These are phyloP conservation scores for Pythium vanterpoolii DNA, from an alignment of 352 stramenopile genomes.

Conservation along the genomic window DNA sequence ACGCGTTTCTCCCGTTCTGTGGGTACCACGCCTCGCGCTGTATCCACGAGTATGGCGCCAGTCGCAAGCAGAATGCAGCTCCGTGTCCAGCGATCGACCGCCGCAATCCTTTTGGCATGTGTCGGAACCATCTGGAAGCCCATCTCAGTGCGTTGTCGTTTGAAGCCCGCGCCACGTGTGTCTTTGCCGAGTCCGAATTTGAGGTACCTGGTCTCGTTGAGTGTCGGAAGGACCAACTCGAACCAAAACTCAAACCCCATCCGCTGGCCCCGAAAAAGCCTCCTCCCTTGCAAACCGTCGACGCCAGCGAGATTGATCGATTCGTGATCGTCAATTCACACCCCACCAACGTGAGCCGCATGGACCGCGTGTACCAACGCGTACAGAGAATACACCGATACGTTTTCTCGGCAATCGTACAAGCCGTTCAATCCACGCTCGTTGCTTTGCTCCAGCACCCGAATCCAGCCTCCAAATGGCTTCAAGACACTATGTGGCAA, in stretches of 20 bases:
- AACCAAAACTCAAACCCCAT: conserved; percentile 27
- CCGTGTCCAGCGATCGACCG: conserved; percentile 47
- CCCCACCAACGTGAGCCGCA: neutral
- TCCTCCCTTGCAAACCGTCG: conserved; percentile 5
- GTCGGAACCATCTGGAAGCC: conserved; percentile 65
- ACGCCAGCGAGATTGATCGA: neutral
- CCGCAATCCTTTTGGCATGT: conserved; percentile 63
- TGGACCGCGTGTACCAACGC: neutral
- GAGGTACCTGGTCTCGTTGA: conserved; percentile 60
- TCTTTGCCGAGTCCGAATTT: conserved; percentile 57
- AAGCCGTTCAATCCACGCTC: neutral
- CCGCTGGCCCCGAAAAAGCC: conserved; percentile 49
- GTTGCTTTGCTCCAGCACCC: conserved; percentile 24
- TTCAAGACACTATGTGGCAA: conserved; percentile 61
- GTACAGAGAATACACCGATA: too few species aligned
- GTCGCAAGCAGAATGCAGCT: neutral
- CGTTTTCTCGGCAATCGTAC: neutral
- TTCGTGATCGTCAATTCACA: conserved; percentile 8
- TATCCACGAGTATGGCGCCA: conserved; percentile 48
- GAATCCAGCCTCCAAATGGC: conserved; percentile 35
- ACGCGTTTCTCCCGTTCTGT: conserved; percentile 58
- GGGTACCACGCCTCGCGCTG: conserved; percentile 62
- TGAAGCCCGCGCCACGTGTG: conserved; percentile 37
- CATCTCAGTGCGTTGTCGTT: conserved; percentile 50
- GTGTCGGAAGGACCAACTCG: conserved; percentile 36